Base-by-base conservation (phyloP, 805 yeast species). In the Komagataella mondaviorum region DNA sequence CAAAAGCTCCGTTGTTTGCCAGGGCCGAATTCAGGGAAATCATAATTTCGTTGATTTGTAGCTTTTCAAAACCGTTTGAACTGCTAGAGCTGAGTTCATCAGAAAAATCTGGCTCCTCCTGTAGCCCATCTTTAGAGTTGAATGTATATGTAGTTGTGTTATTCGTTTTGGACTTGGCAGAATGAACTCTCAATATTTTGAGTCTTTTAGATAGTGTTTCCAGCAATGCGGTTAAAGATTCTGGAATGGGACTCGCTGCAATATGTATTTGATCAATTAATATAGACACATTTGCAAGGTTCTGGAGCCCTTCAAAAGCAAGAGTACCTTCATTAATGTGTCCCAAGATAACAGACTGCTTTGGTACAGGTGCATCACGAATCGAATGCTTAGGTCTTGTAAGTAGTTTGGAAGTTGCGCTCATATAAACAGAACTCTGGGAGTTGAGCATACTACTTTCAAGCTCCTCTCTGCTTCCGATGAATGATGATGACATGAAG, bases 371-470 rank as follows among this genome's bases (percentile, higher is more conserved):
- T 10, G 39, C 14, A 2, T 30, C 14, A 18, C 22, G 49, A 45
- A 18, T n/a, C 7, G 47, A 12, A 16, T 24, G 39, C 17, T 44
- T 30, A 12, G 46, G 6, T 18, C n/a, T 48, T 51, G 57, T 62
- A 49, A 73, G 67, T 1, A 78, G 60, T 49, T 76, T 73, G 0
- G 87, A 80, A 8, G 83, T 71, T 2, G 96, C 95, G 64, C 95
- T 86, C 90, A 86, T 80, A 60, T 85, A 88, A 17, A 87, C 73
- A 2, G 89, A 81, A 48, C 80, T 73, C 1, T 87, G 84, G 52
- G 83, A 85, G 49, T 77, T 80, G 51, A 78, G 83, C 1, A 91
- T 80, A 60, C 81, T 83, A 46, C 2, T 46, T 39, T 45, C 49
- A 23, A 36, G 57, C 43, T 51, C 30, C 16, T 45, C 30, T 12